Conservation (phyloP, 1,139 yeast genomes). For the Zygosaccharomyces sapae region DNA sequence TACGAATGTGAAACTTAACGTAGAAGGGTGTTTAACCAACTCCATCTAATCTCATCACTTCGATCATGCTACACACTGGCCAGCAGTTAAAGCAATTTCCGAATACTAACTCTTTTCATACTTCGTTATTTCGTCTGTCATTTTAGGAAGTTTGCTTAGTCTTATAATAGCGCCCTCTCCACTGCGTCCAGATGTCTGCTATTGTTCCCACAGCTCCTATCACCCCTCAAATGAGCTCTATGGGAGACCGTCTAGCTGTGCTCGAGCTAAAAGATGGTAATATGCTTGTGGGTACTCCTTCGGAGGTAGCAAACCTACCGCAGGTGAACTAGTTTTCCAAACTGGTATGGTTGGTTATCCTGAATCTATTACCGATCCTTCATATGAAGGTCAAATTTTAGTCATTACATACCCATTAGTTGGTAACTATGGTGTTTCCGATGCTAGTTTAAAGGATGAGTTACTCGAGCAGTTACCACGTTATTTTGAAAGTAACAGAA, state of each 20-base stretch:
- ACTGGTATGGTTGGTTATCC: slow-evolving; percentile 99
- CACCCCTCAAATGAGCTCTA: slow-evolving; percentile 80
- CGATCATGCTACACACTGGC: background rate
- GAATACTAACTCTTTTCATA: background rate
- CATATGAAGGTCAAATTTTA: slow-evolving; percentile 95
- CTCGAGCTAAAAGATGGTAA: slow-evolving; percentile 90
- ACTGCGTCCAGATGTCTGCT: slow-evolving; percentile 21
- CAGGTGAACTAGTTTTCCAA: slow-evolving; percentile 99
- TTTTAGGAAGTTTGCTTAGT: slow-evolving; percentile 3
- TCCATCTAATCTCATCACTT: too few species aligned
- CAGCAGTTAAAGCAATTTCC: background rate
- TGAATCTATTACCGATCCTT: slow-evolving; percentile 96
- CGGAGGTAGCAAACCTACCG: slow-evolving; percentile 81
- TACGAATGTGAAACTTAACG: too few species aligned
- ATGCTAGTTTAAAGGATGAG: slow-evolving; percentile 71
- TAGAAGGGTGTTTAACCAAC: too few species aligned
- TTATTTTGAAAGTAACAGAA: slow-evolving; percentile 85
- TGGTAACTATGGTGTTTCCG: slow-evolving; percentile 99
- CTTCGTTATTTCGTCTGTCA: background rate
- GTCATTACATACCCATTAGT: slow-evolving; percentile 95
- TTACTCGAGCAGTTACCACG: slow-evolving; percentile 74
- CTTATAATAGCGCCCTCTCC: slow-evolving; percentile 1
- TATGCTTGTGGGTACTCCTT: slow-evolving; percentile 89
- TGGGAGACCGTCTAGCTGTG: slow-evolving; percentile 79
- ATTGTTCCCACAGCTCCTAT: slow-evolving; percentile 62